Base-by-base conservation (phyloP, 176 grass and related monocot species). In the Canna indica region DNA sequence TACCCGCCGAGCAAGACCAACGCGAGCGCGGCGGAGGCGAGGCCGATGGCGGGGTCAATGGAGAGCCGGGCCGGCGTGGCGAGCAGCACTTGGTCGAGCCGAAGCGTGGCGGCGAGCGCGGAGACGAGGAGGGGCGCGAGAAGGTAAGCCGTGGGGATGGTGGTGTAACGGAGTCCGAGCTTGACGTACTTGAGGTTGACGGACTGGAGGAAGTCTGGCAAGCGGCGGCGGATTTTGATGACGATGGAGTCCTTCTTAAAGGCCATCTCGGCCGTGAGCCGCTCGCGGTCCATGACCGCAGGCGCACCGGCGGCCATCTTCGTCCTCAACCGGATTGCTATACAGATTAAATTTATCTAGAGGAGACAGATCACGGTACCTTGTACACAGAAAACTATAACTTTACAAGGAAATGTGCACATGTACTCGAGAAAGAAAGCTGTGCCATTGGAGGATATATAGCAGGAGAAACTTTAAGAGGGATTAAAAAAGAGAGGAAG, bases 151-250 rank as follows among this genome's bases (percentile, higher is more conserved):
- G 76, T 47, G 0, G 65, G 63, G 64, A 73, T 73, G 42, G 69
- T 73, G 22, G 67, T 74, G 61, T 80, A 80, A 13, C 58, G 47
- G 8, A 87, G 68, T 39, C 85, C 88, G 10, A 91, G 79, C 33
- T 84, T 81, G 42, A 91, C 88, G 74, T 91, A 91, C 76, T 87
- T 91, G 73, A 91, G 77, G 50, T 85, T 91, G 20, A 91, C 85
- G 6, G 79, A 87, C 28, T 86, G 82, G 9, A 83, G 68, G 76
- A 91, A 91, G 76, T 91, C 85, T 10, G 88, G 88, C 9, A 91
- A 64, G 16, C 82, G 76, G 28, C 78, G 88, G 3, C 82, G 88
- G 66, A 91, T 91, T 73, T 80, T 87, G 76, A 91, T 82, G 0
- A 91, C 85, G 68, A 91, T 78, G 79, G 16, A 26, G 20, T 26